These are phyloP conservation scores for Protomyces arabidopsidicola DNA, from an alignment of 1,139 yeast genomes.

Conservation along the genomic window DNA sequence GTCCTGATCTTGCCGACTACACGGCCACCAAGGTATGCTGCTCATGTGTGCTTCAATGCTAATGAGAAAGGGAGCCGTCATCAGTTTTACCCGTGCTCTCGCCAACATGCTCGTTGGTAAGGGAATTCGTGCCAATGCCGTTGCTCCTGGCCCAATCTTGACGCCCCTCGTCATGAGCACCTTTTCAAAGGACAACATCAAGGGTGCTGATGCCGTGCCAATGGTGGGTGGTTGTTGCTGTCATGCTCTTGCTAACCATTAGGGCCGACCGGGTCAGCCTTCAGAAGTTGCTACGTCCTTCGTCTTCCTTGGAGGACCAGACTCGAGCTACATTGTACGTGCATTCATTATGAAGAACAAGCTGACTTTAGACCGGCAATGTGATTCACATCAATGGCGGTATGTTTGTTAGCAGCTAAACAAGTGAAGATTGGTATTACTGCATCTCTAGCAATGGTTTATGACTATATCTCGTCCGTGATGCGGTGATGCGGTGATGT, in stretches of 20 bases:
- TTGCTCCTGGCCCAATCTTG: conserved; percentile 71
- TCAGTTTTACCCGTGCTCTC: conserved; percentile 53
- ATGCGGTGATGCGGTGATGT: no score
- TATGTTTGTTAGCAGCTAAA: background rate
- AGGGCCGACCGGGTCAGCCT: conserved; percentile 19
- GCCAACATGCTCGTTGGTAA: conserved; percentile 55
- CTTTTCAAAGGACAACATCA: conserved; percentile 2
- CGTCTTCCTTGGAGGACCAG: conserved; percentile 19
- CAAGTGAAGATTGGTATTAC: background rate
- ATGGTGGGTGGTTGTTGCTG: background rate
- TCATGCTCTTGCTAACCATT: background rate
- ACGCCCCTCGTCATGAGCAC: conserved; percentile 42
- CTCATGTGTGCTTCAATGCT: no score
- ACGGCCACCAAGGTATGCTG: background rate
- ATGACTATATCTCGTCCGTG: no score
- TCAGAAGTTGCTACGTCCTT: conserved; percentile 14
- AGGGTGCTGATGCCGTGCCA: conserved; percentile 1
- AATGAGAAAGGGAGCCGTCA: conserved; percentile 11
- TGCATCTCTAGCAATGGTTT: no score
- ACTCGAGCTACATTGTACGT: background rate
- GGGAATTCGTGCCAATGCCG: conserved; percentile 55
- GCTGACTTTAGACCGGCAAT: background rate
- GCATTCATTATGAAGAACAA: background rate
- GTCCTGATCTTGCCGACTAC: conserved; percentile 9
- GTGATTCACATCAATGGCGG: background rate